Evolutionary conservation across 108 stramenopile genomes (phyloP).

Genomic region (Epipyxis sp.): DNA sequence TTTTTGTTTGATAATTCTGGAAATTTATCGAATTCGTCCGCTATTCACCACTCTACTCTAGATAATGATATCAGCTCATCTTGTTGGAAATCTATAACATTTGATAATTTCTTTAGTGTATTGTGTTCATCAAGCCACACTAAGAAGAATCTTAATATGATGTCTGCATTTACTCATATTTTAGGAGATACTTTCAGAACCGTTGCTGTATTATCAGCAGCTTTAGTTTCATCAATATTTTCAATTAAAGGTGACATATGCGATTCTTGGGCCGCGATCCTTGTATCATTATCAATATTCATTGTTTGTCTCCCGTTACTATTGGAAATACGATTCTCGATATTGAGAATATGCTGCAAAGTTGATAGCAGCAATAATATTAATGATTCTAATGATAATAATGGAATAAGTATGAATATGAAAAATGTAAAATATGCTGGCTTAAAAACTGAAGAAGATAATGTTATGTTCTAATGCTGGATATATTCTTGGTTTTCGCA

Average conservation of each 20-base stretch:
- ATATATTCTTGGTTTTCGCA: too few species aligned
- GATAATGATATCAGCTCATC: not conserved
- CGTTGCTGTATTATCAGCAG: not conserved
- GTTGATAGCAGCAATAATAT: too few species aligned
- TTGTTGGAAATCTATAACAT: not conserved
- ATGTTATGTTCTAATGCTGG: too few species aligned
- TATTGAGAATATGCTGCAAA: too few species aligned
- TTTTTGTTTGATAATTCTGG: not conserved
- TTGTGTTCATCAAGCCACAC: not conserved
- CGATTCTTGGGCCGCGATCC: not conserved
- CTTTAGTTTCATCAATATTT: not conserved
- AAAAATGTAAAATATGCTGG: too few species aligned
- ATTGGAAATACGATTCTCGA: not conserved
- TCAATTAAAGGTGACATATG: not conserved
- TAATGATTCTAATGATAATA: too few species aligned
- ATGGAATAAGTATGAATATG: too few species aligned
- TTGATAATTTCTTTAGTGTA: too few species aligned
- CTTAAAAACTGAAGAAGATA: too few species aligned
- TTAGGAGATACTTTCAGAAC: constrained; percentile 17
- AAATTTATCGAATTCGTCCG: too few species aligned
- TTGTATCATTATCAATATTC: not conserved
- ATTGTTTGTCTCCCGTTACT: not conserved
- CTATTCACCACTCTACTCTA: not conserved
- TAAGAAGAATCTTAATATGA: not conserved
- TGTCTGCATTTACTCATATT: constrained; percentile 19